These are phyloP conservation scores for Acanthamoeba lenticulata DNA, from an alignment of 208 protist species.

Conservation along the genomic window DNA sequence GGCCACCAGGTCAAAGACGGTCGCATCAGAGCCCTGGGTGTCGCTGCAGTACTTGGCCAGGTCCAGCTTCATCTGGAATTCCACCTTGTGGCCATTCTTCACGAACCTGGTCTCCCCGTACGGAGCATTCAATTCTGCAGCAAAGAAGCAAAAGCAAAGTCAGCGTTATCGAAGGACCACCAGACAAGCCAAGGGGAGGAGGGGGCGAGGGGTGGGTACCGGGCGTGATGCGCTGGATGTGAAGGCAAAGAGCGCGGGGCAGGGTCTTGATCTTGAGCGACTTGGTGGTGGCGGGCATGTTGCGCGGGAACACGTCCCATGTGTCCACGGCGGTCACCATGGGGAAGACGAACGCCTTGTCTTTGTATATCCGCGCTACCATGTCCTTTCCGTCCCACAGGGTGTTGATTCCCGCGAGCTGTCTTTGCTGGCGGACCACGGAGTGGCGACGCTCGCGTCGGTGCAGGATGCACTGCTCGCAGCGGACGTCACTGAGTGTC, in stretches of 20 bases:
- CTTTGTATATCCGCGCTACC: too few species aligned
- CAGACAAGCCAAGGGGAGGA: background rate
- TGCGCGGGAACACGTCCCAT: background rate
- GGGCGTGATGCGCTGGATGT: background rate
- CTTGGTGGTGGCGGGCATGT: background rate
- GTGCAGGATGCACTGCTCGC: background rate
- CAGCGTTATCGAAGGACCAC: background rate
- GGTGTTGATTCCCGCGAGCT: too few species aligned
- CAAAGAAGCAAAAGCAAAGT: background rate
- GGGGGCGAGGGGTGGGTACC: too few species aligned
- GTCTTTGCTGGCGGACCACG: too few species aligned
- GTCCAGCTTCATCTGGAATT: background rate
- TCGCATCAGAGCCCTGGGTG: background rate
- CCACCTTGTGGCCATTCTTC: background rate
- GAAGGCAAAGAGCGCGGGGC: slow-evolving; percentile 7
- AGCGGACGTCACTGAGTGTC: background rate
- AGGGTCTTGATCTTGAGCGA: background rate
- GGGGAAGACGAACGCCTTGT: too few species aligned
- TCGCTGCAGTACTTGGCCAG: background rate
- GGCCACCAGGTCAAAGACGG: background rate
- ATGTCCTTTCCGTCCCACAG: too few species aligned
- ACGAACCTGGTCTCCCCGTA: background rate
- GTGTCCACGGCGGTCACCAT: background rate
- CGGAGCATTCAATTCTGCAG: background rate
- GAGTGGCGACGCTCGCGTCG: background rate